Evolutionary conservation across 768 basidiomycete species (phyloP), one percentile per base, ranked within the genome.

Genomic region (Panaeolus papilionaceus): DNA sequence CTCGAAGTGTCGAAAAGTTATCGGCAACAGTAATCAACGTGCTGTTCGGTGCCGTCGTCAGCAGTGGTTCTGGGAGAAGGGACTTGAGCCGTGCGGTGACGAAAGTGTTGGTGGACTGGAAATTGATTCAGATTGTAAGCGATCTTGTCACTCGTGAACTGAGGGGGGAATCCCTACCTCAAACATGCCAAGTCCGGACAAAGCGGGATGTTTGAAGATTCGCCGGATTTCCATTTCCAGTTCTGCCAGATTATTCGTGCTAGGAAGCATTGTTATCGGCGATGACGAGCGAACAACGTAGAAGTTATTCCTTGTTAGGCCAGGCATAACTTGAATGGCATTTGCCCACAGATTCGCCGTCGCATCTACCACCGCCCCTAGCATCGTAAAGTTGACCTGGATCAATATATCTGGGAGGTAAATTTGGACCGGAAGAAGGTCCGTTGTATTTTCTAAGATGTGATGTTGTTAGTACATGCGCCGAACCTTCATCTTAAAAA

Each of bases 271-370:
- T 37, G 61, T 23, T 11, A 62, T 38, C 4, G 58, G 58, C 2
- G 66, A 33, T 7, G 61, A 61, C 33, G 61, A 45, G 1, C 12
- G 44, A 11, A 67, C 28, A 14, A 63, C 45, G 23, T 62, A 40
- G n/a, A 11, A 23, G 8, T 16, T 62, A 12, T 63, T 39, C 11
- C 26, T 66, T 9, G 66, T 63, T 18, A 61, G 61, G 44, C 66
- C 66, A 14, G 62, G 66, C 66, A 63, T 66, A 37, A 66, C 66
- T 37, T 67, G 66, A 16, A 58, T 23, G 16, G 54, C 45, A 28
- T 20, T 62, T 20, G 51, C 38, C 51, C 38, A 2, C 16, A 67
- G 23, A 16, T 37, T 33, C 3, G 62, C 51, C 8, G 44, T 40
- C 8, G 44, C 12, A 23, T 38, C 12, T 6, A 14, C 10, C n/a